Conservation (phyloP, 306 rosid genomes). For the Cucurbita ficifolia region DNA sequence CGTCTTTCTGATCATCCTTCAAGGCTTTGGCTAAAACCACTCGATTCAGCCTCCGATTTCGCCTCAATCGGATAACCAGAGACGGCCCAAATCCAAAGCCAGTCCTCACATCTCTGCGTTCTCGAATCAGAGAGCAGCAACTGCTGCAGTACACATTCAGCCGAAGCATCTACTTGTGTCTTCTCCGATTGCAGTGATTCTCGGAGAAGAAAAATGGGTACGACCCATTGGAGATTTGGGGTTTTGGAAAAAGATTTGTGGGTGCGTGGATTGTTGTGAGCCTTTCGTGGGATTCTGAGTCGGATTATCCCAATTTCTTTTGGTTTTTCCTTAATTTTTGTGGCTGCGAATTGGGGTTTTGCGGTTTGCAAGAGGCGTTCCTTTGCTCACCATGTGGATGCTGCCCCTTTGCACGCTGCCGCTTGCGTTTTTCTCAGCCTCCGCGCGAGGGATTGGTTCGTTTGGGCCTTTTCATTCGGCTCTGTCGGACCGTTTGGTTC, state of each 20-base stretch:
- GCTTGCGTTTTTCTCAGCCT: slow-evolving; percentile 8
- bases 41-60: slow-evolving; percentile 18
- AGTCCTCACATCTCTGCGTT: slow-evolving; percentile 28
- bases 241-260: neutral
- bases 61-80: slow-evolving; percentile 26
- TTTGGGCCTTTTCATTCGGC: neutral
- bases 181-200: neutral
- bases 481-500: neutral
- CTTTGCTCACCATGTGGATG: slow-evolving; percentile 37
- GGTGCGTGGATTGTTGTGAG: neutral
- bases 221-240: neutral
- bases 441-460: neutral
- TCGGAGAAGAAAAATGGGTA: neutral
- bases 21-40: slow-evolving; percentile 40
- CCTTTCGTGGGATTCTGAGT: neutral
- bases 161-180: slow-evolving; percentile 38
- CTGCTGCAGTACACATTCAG: slow-evolving; percentile 47
- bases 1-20: slow-evolving; percentile 46
- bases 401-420: slow-evolving; percentile 35
- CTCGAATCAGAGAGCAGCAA: slow-evolving; percentile 26
- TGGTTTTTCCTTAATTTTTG: neutral
- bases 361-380: neutral
- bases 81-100: slow-evolving; percentile 38
- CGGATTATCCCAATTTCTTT: neutral
- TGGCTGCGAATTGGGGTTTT: neutral